phyloP scores from a whole-genome alignment of 345 rosid genomes.

The Pistacia atlantica region DNA sequence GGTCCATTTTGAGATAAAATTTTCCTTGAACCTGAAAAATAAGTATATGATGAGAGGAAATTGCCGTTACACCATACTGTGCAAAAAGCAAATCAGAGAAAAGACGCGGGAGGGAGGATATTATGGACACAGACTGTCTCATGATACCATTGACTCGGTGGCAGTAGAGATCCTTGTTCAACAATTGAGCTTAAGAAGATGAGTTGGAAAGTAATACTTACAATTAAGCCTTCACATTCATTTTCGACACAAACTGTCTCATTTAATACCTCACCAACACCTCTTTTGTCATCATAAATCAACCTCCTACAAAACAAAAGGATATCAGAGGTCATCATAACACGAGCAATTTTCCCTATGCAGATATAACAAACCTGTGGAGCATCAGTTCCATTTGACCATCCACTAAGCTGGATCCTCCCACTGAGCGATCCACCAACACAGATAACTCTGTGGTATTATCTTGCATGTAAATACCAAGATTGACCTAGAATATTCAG shows the following conservation, averaged over 20 bases:
- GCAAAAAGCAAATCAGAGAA: constrained; percentile 7
- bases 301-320: constrained; percentile 40
- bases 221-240: constrained; percentile 85
- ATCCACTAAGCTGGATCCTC: constrained; percentile 80
- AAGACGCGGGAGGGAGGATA: not conserved
- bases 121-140: not conserved
- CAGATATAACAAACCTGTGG: constrained; percentile 60
- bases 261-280: constrained; percentile 91
- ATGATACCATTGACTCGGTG: not conserved
- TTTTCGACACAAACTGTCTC: constrained; percentile 77
- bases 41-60: not conserved
- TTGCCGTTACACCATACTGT: not conserved
- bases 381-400: constrained; percentile 97
- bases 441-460: constrained; percentile 69
- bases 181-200: constrained; percentile 10
- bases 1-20: constrained; percentile 68
- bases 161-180: not conserved
- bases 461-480: constrained; percentile 83
- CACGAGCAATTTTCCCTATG: not conserved
- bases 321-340: constrained; percentile 9
- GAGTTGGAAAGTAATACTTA: constrained; percentile 40
- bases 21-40: constrained; percentile 77
- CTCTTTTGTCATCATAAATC: constrained; percentile 79
- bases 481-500: constrained; percentile 60
- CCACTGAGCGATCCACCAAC: constrained; percentile 88